Base-by-base conservation (phyloP, 1,139 yeast species). In the Candida glucosophila region DNA sequence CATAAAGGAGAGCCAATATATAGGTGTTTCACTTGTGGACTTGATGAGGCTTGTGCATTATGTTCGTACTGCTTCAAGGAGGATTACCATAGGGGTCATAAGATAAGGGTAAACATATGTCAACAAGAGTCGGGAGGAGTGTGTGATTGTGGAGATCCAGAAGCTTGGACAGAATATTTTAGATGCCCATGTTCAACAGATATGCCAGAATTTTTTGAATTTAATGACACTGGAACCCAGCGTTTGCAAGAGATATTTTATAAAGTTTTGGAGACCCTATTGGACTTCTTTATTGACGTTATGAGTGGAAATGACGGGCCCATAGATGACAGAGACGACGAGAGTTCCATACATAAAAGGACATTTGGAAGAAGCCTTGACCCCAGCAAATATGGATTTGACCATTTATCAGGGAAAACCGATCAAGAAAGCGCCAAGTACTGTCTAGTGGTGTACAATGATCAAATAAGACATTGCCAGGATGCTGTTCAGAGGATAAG, bases 91-190 rank as follows among this genome's bases (percentile, higher is more conserved):
- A 47, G 51, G 17, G 93, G 76, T 26, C 98, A 90, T 48, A 73
- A 76, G 23, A 79, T 82, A 9, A 75, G 78, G 28, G 72, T 81
- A 10, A 69, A 77, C 21, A 75, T 85, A 9, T 77, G 88, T 28
- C 77, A 73, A 30, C 58, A 90, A 27, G 94, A 85, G 33, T 80
- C 77, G 36, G 95, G 95, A 4, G 96, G 96, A 1, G 86, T 86
- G 5, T 73, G 79, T 43, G 79, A 73, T 37, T 73, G 79, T 44
- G 77, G 79, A 3, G 79, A 72, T 38, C 74, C 75, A 0, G 77
- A 70, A 38, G 77, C 77, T 2, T 73, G 77, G 71, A 55, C 55
- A 2, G 46, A 47, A 19, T 49, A 58, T 3, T 49, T 58, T 25
- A 33, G 40, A 6, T 72, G 77, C 30, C 57, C 55, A 5, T 52